Evolutionary conservation across 148 eudicot species (phyloP).

Genomic region (Bassia scoparia): DNA sequence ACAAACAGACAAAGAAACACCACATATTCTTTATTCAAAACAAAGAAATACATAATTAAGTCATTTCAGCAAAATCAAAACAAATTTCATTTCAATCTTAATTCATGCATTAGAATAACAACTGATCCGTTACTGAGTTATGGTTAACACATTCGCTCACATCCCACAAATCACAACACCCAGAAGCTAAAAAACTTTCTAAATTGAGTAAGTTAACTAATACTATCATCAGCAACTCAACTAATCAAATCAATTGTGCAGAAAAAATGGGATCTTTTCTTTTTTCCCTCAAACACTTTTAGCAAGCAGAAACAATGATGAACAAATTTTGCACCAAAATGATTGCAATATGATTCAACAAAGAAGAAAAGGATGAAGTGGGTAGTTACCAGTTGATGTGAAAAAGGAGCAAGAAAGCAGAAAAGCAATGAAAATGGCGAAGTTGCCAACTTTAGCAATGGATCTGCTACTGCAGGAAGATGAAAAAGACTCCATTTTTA

Average conservation of each 20-base stretch:
- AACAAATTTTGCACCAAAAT: background rate
- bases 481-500: conserved; percentile 35
- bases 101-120: conserved; percentile 5
- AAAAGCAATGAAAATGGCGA: conserved; percentile 28
- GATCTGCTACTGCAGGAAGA: conserved; percentile 22
- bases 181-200: conserved; percentile 19
- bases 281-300: background rate
- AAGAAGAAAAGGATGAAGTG: background rate
- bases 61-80: conserved; percentile 12
- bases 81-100: background rate
- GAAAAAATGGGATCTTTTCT: background rate
- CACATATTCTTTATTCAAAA: background rate
- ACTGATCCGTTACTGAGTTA: background rate
- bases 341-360: background rate
- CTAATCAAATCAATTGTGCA: background rate
- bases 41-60: background rate
- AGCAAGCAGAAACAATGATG: background rate
- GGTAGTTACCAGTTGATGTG: conserved; percentile 35
- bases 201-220: background rate
- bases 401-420: conserved; percentile 29
- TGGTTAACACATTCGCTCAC: conserved; percentile 1
- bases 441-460: conserved; percentile 21
- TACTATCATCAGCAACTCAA: background rate
- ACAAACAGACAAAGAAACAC: conserved; percentile 18
- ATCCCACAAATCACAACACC: conserved; percentile 2